Evolutionary conservation across 1,284 basidiomycete genomes (phyloP), one percentile per base, ranked within the genome.

Genomic region (Moniliophthora roreri): DNA sequence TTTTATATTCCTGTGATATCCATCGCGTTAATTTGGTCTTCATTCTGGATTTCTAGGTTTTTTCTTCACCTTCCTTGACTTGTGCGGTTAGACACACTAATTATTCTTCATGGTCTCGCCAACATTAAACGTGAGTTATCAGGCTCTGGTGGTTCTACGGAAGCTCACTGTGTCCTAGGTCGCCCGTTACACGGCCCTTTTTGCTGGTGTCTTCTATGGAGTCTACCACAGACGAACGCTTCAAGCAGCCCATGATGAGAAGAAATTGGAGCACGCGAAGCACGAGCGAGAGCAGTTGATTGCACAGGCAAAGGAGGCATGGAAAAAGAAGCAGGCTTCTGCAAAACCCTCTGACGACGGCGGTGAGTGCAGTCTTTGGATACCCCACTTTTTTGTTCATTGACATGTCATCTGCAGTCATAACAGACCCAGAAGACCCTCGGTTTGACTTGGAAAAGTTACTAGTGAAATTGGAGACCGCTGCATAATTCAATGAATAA

Each of bases 361-460:
- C 85, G 66, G 84, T 85, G 66, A 77, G 82, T 77, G n/a, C 9
- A 58, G 32, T 16, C 50, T 18, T 48, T 13, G 11, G 34, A 28
- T 40, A 41, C 46, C 15, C 50, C 37, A 11, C 18, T 46, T 26
- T 50, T 35, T 38, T 32, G 23, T 32, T 65, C 55, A 61, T 58
- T 63, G 50, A 58, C 58, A 65, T 58, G 63, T 51, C 52, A 57
- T 46, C 53, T 58, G 18, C 71, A 93, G 93, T 95, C 62, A 76
- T 96, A 63, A 91, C 92, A 60, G 85, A 99, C 77, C 93, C 95
- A 48, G 95, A 98, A 66, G 88, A 96, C 74, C 93, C 95, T 58
- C 87, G 84, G 61, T 99, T 99, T 75, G 95, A 99, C 80, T 80
- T 98, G 68, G 96, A 98, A 80, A 94, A 94, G 75, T 77, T 98